Percentiles rank a stretch among this genome's conserved stretches.
These are phyloP conservation scores for Jamesozyma jinghongensis DNA, from an alignment of 805 yeast species.

Conservation along the genomic window DNA sequence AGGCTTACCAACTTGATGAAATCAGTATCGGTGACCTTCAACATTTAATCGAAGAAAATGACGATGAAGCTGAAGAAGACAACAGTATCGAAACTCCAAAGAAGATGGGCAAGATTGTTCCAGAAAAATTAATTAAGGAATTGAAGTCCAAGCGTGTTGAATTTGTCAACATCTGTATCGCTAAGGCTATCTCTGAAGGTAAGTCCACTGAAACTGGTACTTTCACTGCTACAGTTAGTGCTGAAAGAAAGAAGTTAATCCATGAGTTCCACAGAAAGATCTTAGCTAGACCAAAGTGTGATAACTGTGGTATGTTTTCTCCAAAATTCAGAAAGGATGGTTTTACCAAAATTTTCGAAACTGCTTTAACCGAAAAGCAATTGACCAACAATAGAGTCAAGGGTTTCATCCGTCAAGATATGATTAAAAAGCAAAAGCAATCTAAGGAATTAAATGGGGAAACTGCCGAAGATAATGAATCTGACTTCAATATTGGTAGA, in stretches of 20 bases:
- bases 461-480: conserved; percentile 13
- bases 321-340: conserved; percentile 96
- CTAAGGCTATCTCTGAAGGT: conserved; percentile 68
- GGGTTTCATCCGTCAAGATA: conserved; percentile 65
- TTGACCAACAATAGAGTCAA: conserved; percentile 69
- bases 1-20: conserved; percentile 63
- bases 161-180: conserved; percentile 63
- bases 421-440: conserved; percentile 40
- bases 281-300: conserved; percentile 77
- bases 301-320: conserved; percentile 91
- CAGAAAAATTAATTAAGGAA: conserved; percentile 25
- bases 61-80: conserved; percentile 43
- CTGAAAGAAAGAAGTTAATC: conserved; percentile 70
- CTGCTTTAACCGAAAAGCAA: conserved; percentile 75
- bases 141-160: conserved; percentile 52
- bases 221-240: conserved; percentile 74
- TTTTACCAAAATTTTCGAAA: conserved; percentile 82
- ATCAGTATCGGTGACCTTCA: conserved; percentile 33
- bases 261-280: conserved; percentile 69
- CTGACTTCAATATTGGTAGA: conserved; percentile 28
- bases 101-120: conserved; percentile 5
- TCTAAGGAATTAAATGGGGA: conserved; percentile 24
- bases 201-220: conserved; percentile 58
- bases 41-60: conserved; percentile 19
- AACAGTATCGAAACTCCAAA: conserved; percentile 32